These are phyloP conservation scores for Eucalyptus cloeziana DNA, from an alignment of 345 rosid species.

Conservation along the genomic window DNA sequence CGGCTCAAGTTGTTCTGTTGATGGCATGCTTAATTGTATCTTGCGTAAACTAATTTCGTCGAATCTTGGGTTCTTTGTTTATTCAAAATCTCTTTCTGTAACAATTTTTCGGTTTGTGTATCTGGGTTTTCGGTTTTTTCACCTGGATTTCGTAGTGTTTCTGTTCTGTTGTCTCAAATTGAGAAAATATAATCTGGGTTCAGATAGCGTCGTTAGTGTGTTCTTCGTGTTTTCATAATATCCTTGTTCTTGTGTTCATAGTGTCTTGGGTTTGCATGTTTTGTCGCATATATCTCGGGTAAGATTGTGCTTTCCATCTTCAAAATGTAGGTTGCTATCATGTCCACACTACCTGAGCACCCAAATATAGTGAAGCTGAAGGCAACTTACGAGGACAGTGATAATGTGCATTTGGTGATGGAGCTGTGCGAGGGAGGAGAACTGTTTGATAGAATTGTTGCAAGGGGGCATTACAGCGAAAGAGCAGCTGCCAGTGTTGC, in stretches of 20 bases:
- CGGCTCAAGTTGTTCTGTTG: neutral
- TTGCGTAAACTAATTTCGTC: neutral
- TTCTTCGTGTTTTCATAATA: neutral
- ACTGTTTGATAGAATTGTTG: slow-evolving; percentile 89
- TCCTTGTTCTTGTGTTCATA: neutral
- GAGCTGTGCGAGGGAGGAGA: slow-evolving; percentile 98
- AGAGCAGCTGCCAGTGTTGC: slow-evolving; percentile 80
- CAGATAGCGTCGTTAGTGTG: neutral
- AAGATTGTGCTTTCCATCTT: neutral
- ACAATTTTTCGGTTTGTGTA: neutral
- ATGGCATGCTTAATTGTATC: neutral
- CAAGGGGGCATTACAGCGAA: slow-evolving; percentile 91
- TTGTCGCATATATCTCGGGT: neutral
- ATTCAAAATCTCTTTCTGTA: neutral
- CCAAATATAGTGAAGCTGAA: slow-evolving; percentile 79
- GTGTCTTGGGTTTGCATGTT: neutral
- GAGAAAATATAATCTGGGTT: neutral
- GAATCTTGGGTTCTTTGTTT: neutral
- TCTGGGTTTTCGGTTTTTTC: neutral
- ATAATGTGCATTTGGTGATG: slow-evolving; percentile 91
- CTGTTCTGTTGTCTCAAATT: neutral
- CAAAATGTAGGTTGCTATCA: slow-evolving; percentile 44
- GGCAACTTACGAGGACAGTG: slow-evolving; percentile 85
- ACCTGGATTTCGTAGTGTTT: neutral
- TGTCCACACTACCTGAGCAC: slow-evolving; percentile 81